phyloP scores from a whole-genome alignment of 352 stramenopile genomes.

The Phytopythium helicoides region DNA sequence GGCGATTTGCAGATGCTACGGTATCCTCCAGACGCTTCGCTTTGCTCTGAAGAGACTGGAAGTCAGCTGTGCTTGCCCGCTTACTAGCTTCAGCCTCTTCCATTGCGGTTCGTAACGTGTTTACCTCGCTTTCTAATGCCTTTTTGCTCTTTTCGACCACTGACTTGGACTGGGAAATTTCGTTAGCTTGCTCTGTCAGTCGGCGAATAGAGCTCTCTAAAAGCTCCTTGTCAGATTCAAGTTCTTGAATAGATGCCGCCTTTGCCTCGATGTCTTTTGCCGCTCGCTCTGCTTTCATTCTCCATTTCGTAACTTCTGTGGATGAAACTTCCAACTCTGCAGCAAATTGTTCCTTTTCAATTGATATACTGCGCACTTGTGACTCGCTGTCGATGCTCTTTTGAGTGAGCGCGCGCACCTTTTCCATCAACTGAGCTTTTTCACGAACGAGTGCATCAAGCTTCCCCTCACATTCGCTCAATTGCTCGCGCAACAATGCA shows the following conservation, averaged over 20 bases:
- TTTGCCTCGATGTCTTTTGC: slow-evolving; percentile 31
- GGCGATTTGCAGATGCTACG: slow-evolving; percentile 12
- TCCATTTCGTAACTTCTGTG: slow-evolving; percentile 27
- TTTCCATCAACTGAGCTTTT: slow-evolving; percentile 33
- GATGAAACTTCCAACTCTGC: slow-evolving; percentile 14
- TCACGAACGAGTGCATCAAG: slow-evolving; percentile 19
- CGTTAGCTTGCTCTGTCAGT: slow-evolving; percentile 26
- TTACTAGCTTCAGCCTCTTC: slow-evolving; percentile 21
- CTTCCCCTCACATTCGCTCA: slow-evolving; percentile 24
- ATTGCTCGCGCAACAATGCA: slow-evolving; percentile 15
- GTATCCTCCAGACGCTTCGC: slow-evolving; percentile 35
- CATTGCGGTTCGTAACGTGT: slow-evolving; percentile 15
- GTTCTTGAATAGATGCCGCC: slow-evolving; percentile 11
- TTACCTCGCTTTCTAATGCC: slow-evolving; percentile 20
- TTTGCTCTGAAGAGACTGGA: slow-evolving; percentile 28
- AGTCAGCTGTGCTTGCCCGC: slow-evolving; percentile 13
- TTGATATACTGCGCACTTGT: neutral
- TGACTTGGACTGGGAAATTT: slow-evolving; percentile 10
- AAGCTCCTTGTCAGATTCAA: slow-evolving; percentile 29
- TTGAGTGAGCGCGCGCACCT: slow-evolving; percentile 18
- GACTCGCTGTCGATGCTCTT: slow-evolving; percentile 20
- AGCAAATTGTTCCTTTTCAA: slow-evolving; percentile 16
- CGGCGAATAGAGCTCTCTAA: slow-evolving; percentile 17
- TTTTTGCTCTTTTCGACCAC: slow-evolving; percentile 24
- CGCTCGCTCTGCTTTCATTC: slow-evolving; percentile 29